Base-by-base conservation (phyloP, 306 rosid genomes). In the Leucaena leucocephala region DNA sequence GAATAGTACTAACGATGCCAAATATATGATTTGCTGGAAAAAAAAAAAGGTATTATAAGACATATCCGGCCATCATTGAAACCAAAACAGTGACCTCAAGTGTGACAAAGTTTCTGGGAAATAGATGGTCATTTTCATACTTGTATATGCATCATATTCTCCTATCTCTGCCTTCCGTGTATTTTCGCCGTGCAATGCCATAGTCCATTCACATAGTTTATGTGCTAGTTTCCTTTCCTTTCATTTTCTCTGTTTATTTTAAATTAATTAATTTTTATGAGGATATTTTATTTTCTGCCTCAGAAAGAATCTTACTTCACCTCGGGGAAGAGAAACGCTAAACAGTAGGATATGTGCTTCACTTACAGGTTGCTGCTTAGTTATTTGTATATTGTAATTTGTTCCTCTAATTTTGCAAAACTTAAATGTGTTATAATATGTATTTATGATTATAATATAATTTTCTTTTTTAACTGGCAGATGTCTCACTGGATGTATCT, bases 241-340 rank as follows among this genome's bases (percentile, higher is more conserved):
- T 17, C 34, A 11, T 55, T 17, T n/a, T 54, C 10, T 57, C 10
- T 27, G 15, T 27, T 75, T 68, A 45, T 42, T 35, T 72, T 17
- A 6, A 45, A 7, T 19, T 66, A 15, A 6, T 36, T 1, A 49
- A 58, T 54, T 57, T 16, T 72, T 72, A 48, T 6, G 68, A 72
- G 40, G 61, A 50, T 57, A 5, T 21, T 70, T 3, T 83, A 79
- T 50, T 74, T 83, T 57, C 6, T 67, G 43, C 72, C 63, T 81
- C 84, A 86, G 89, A 76, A 86, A 81, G 82, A 75, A 58, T 59
- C 72, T 86, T 68, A 61, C 82, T 66, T 76, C 82, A 45, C 62
- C 80, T 7, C 55, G 55, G 55, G 82, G 58, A 78, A 59, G 52
- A 71, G 72, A 78, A 42, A 59, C 84, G 49, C 61, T 16, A 8